phyloP scores from a whole-genome alignment of 495 filamentous ascomycete genomes.

The Podospora australis region DNA sequence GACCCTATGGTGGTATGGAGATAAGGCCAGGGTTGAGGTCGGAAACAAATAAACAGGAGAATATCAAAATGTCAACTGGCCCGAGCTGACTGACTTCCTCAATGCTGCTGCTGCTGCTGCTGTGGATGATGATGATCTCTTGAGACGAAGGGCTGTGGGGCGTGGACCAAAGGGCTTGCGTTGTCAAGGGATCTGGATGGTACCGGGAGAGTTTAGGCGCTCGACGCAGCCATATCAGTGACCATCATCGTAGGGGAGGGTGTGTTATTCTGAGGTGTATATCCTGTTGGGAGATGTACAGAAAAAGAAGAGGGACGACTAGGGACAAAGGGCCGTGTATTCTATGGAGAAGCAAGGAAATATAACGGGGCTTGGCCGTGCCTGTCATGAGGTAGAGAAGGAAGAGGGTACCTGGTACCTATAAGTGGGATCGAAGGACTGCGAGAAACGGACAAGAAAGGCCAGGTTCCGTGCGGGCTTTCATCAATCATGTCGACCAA shows the following conservation, averaged over 20 bases:
- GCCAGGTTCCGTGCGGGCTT: slow-evolving; percentile 8
- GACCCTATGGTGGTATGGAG: too few species aligned
- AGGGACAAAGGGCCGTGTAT: slow-evolving; percentile 1
- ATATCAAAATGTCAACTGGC: slow-evolving; percentile 12
- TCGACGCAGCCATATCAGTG: slow-evolving; percentile 22
- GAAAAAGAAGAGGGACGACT: background rate
- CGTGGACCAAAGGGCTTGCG: background rate
- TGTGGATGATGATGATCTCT: too few species aligned
- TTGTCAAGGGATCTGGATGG: slow-evolving; percentile 14
- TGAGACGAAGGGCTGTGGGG: background rate
- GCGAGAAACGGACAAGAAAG: background rate
- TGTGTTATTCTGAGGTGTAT: too few species aligned
- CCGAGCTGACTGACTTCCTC: slow-evolving; percentile 3
- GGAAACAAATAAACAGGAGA: slow-evolving; percentile 5
- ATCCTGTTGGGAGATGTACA: too few species aligned
- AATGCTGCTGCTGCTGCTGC: slow-evolving; percentile 1
- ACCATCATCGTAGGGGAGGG: slow-evolving; percentile 23
- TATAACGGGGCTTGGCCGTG: slow-evolving; percentile 9
- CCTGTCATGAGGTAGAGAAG: background rate
- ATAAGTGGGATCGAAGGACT: too few species aligned
- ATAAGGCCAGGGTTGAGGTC: background rate
- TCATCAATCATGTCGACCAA: slow-evolving; percentile 11
- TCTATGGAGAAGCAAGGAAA: slow-evolving; percentile 14
- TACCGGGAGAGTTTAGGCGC: slow-evolving; percentile 25
- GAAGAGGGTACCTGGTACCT: too few species aligned